phyloP scores from a whole-genome alignment of 352 stramenopile species.

The Phytopythium helicoides region DNA sequence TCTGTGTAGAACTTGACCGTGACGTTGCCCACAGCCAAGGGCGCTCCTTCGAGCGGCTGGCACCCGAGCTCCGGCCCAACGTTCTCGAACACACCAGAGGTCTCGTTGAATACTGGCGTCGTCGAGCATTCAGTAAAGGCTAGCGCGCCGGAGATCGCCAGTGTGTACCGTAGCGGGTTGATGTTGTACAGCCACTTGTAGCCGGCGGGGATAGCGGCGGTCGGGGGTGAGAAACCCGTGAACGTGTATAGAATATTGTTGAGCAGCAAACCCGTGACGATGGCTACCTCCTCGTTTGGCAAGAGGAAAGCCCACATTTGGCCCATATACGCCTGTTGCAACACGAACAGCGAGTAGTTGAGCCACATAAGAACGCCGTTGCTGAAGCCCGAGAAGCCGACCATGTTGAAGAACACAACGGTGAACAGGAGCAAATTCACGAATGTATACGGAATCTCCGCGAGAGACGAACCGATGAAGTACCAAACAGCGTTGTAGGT shows the following conservation, averaged over 20 bases:
- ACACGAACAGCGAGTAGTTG: slow-evolving; percentile 10
- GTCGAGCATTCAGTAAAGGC: slow-evolving; percentile 7
- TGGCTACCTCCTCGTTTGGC: slow-evolving; percentile 16
- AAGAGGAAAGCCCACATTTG: slow-evolving; percentile 12
- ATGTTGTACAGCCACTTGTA: slow-evolving; percentile 21
- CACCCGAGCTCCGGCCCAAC: slow-evolving; percentile 20
- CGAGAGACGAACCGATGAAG: slow-evolving; percentile 47
- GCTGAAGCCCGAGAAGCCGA: slow-evolving; percentile 19
- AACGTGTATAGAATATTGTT: slow-evolving; percentile 25
- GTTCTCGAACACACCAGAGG: slow-evolving; percentile 7
- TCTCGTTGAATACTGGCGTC: slow-evolving; percentile 5
- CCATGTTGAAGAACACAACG: slow-evolving; percentile 16
- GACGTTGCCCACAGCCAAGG: slow-evolving; percentile 20
- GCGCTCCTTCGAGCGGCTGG: slow-evolving; percentile 16
- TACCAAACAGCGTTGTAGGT: slow-evolving; percentile 77
- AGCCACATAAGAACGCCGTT: slow-evolving; percentile 13
- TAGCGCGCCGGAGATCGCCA: slow-evolving; percentile 9
- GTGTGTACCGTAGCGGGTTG: slow-evolving; percentile 13
- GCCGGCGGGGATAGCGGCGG: slow-evolving; percentile 11
- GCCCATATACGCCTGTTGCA: slow-evolving; percentile 21
- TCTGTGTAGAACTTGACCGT: slow-evolving; percentile 25
- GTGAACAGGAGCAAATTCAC: slow-evolving; percentile 14
- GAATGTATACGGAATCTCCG: slow-evolving; percentile 37
- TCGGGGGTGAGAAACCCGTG: slow-evolving; percentile 16
- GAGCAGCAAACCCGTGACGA: slow-evolving; percentile 16